Percentiles rank a stretch among this genome's conserved stretches.
Conservation (phyloP, 176 grass and related monocot genomes). For the Aegilops umbellulata region DNA sequence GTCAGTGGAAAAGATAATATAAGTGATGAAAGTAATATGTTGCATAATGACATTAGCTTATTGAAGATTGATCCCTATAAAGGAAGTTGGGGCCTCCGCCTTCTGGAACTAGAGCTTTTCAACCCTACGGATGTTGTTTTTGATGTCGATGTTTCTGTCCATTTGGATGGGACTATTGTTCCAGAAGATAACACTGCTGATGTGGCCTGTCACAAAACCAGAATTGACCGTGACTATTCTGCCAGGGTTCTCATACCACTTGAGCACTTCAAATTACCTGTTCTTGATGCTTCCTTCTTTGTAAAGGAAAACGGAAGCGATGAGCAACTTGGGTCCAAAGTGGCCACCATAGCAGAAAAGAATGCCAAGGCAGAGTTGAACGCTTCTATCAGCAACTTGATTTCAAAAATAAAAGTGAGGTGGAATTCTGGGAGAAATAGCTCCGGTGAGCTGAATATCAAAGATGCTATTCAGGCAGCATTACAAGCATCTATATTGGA, state of each 20-base stretch:
- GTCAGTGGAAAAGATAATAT: constrained; percentile 33
- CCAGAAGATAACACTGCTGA: constrained; percentile 31
- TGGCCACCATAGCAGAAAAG: constrained; percentile 58
- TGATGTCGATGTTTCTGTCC: constrained; percentile 79
- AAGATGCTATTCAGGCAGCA: constrained; percentile 89
- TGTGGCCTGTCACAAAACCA: constrained; percentile 67
- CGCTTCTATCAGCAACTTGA: constrained; percentile 81
- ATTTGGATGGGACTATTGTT: constrained; percentile 48
- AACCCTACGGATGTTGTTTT: constrained; percentile 98
- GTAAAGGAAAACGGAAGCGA: constrained; percentile 53
- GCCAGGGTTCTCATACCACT: constrained; percentile 93
- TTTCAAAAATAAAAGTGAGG: constrained; percentile 96
- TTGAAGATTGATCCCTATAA: constrained; percentile 91
- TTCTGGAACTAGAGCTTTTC: constrained; percentile 94
- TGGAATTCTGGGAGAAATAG: constrained; percentile 99
- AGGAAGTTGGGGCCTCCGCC: constrained; percentile 82
- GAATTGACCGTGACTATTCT: constrained; percentile 96
- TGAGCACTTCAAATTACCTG: constrained; percentile 95
- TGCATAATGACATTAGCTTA: constrained; percentile 40
- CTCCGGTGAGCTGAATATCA: constrained; percentile 91
- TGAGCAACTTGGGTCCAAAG: constrained; percentile 46
- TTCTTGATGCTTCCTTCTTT: constrained; percentile 86
- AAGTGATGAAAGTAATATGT: constrained; percentile 26
- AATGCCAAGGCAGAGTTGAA: constrained; percentile 93
- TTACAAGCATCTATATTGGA: constrained; percentile 93